Evolutionary conservation across 805 yeast genomes (phyloP).

Genomic region (Priceomyces carsonii): DNA sequence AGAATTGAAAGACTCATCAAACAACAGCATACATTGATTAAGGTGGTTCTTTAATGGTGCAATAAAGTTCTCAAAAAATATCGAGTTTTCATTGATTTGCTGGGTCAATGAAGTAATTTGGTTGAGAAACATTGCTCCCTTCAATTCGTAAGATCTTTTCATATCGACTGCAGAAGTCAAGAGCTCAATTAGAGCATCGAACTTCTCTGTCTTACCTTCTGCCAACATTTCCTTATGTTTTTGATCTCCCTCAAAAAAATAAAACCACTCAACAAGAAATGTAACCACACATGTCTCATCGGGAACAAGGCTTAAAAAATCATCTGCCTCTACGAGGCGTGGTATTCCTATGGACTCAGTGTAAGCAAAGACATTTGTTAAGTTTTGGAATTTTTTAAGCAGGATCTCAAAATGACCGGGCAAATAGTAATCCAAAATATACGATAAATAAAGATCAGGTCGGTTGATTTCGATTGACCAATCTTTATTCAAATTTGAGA

Average conservation of each 20-base stretch:
- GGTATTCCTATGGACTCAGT: constrained; percentile 53
- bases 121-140: constrained; percentile 28
- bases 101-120: constrained; percentile 16
- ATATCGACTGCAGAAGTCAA: constrained; percentile 16
- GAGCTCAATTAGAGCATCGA: constrained; percentile 12
- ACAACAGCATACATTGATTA: constrained; percentile 6
- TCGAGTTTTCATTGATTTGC: constrained; percentile 6
- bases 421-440: constrained; percentile 30
- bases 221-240: neutral
- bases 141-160: constrained; percentile 33
- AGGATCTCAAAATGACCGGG: constrained; percentile 21
- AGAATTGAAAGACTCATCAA: constrained; percentile 2
- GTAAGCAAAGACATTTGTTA: constrained; percentile 36
- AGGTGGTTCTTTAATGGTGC: constrained; percentile 2
- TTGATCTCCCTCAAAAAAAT: constrained; percentile 27
- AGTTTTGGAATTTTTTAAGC: constrained; percentile 28
- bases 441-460: constrained; percentile 49
- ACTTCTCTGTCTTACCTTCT: neutral
- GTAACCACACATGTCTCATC: constrained; percentile 64
- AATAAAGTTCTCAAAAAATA: constrained; percentile 7
- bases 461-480: constrained; percentile 53
- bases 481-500: constrained; percentile 52
- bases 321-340: constrained; percentile 54
- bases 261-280: constrained; percentile 61
- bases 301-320: constrained; percentile 48